A percentile compares a stretch with the other conserved stretches of the same genome.
phyloP scores from a whole-genome alignment of 169 alveolate genomes.

The Babesia ovata region DNA sequence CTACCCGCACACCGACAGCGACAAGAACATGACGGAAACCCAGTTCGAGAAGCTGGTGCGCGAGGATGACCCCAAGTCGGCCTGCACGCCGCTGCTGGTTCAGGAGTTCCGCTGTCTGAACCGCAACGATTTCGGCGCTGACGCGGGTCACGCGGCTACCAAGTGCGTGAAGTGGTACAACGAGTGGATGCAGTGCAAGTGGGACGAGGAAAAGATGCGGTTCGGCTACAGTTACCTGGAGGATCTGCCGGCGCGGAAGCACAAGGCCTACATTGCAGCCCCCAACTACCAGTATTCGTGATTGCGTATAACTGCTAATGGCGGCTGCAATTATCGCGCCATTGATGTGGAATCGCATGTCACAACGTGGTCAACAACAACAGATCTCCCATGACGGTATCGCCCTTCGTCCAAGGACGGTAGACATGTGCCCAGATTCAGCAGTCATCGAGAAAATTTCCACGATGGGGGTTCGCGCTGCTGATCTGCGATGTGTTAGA shows the following conservation, averaged over 20 bases:
- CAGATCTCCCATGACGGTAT: too few species aligned
- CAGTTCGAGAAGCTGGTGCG: slow-evolving; percentile 72
- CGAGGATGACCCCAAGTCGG: slow-evolving; percentile 81
- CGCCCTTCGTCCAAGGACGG: too few species aligned
- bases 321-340: too few species aligned
- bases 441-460: too few species aligned
- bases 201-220: slow-evolving; percentile 86
- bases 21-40: slow-evolving; percentile 23
- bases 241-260: slow-evolving; percentile 78
- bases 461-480: too few species aligned
- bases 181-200: slow-evolving; percentile 86
- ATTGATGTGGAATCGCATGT: too few species aligned
- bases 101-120: slow-evolving; percentile 80
- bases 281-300: slow-evolving; percentile 85
- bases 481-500: too few species aligned
- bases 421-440: too few species aligned
- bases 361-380: too few species aligned
- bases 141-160: slow-evolving; percentile 77
- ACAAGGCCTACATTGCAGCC: slow-evolving; percentile 86
- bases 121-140: slow-evolving; percentile 71
- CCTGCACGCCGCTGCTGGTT: slow-evolving; percentile 79
- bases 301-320: background rate
- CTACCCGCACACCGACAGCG: slow-evolving; percentile 49
- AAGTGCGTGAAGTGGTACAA: slow-evolving; percentile 87
- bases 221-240: slow-evolving; percentile 80